These are phyloP conservation scores for Pinus taeda DNA, from an alignment of 75 land plant species.

Conservation along the genomic window DNA sequence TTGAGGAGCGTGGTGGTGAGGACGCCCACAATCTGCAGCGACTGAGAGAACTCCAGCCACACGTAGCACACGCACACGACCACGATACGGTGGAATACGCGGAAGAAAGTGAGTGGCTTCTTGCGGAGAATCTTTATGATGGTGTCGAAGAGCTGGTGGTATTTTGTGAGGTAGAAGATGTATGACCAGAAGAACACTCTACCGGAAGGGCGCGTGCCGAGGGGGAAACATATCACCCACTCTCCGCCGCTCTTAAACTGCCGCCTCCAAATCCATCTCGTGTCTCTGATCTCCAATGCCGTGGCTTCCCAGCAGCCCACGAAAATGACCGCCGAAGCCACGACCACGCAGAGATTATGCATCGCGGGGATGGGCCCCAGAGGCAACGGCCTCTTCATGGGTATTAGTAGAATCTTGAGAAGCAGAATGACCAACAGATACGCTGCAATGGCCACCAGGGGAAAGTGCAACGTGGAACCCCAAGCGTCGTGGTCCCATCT, in stretches of 20 bases:
- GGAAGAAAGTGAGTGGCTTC: slow-evolving; percentile 27
- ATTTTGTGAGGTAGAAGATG: slow-evolving; percentile 70
- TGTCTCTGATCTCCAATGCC: slow-evolving; percentile 19
- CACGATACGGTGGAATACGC: slow-evolving; percentile 40
- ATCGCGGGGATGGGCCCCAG: too few species aligned
- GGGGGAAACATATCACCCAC: slow-evolving; percentile 83
- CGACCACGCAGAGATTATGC: too few species aligned
- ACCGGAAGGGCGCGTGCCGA: slow-evolving; percentile 76
- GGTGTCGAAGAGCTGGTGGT: slow-evolving; percentile 53
- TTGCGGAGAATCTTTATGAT: slow-evolving; percentile 43
- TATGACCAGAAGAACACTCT: slow-evolving; percentile 93
- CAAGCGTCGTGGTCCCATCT: too few species aligned
- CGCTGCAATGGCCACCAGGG: too few species aligned
- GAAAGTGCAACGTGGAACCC: too few species aligned
- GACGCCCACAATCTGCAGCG: slow-evolving; percentile 66
- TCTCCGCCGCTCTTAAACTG: slow-evolving; percentile 30
- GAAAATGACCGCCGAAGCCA: too few species aligned
- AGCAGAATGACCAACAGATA: too few species aligned
- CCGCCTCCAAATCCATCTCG: slow-evolving; percentile 35
- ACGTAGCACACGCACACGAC: slow-evolving; percentile 53
- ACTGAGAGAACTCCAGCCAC: slow-evolving; percentile 90
- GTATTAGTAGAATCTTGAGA: too few species aligned
- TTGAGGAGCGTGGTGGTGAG: slow-evolving; percentile 40
- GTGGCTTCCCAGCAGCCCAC: slow-evolving; percentile 48
- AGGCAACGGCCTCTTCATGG: too few species aligned